These are phyloP conservation scores for Apophysomyces ossiformis DNA, from an alignment of 371 early-diverging fungal species.

Conservation along the genomic window DNA sequence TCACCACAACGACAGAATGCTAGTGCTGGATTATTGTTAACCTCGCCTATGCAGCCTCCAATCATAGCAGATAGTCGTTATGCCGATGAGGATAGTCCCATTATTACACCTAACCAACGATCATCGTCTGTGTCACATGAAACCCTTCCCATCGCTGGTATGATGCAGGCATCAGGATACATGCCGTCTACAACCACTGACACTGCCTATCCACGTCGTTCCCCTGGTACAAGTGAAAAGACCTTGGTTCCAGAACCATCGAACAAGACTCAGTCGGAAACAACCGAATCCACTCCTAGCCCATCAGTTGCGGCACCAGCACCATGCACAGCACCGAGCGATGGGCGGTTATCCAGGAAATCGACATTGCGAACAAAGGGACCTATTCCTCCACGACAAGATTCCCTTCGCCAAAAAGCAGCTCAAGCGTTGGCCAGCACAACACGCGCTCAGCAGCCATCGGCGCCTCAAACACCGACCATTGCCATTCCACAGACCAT, in stretches of 20 bases:
- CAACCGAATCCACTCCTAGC: neutral
- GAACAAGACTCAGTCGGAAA: neutral
- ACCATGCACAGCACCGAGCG: neutral
- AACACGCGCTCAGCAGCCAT: constrained; percentile 8
- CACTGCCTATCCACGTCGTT: neutral
- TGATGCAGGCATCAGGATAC: neutral
- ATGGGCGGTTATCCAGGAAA: constrained; percentile 5
- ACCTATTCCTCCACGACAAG: constrained; percentile 21
- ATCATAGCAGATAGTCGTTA: neutral
- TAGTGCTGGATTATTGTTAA: neutral
- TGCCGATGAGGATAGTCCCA: neutral
- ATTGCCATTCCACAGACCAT: constrained; percentile 21
- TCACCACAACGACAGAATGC: constrained; percentile 9
- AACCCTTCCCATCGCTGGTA: too few relatives aligned
- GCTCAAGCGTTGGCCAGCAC: neutral
- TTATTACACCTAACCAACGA: neutral
- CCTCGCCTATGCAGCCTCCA: neutral
- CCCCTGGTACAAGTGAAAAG: neutral
- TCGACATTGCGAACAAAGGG: neutral
- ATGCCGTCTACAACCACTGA: neutral
- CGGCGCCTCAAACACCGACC: constrained; percentile 24
- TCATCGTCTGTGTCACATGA: neutral
- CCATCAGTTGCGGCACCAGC: neutral
- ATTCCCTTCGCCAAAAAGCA: constrained; percentile 19
- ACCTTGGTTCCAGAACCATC: neutral